Evolutionary conservation across 2,329 filamentous ascomycete genomes (phyloP).

Genomic region (Talaromyces rugulosus): DNA sequence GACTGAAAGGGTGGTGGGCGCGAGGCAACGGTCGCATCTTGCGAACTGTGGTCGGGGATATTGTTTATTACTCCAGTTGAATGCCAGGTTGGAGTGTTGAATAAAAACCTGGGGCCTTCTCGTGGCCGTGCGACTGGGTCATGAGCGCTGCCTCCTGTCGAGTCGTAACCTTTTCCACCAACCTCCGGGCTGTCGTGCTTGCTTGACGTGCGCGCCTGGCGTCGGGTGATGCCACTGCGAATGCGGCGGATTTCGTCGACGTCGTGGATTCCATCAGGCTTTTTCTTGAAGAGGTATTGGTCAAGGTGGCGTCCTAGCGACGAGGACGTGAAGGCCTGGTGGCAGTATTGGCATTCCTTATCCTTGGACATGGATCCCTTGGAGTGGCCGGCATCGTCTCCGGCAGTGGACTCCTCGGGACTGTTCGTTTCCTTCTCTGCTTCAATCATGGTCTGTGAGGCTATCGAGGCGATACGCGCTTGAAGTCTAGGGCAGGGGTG

Average conservation of each 20-base stretch:
- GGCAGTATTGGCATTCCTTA: slow-evolving; percentile 81
- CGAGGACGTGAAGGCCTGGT: slow-evolving; percentile 86
- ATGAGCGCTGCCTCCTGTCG: slow-evolving; percentile 26
- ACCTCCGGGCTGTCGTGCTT: slow-evolving; percentile 62
- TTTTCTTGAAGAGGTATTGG: slow-evolving; percentile 89
- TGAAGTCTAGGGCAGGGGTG: not conserved
- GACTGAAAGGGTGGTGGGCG: slow-evolving; percentile 29
- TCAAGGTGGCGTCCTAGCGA: slow-evolving; percentile 91
- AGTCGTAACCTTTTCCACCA: slow-evolving; percentile 39
- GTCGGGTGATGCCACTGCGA: slow-evolving; percentile 77
- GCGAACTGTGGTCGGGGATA: slow-evolving; percentile 52
- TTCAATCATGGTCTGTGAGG: slow-evolving; percentile 4
- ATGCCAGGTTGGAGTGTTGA: slow-evolving; percentile 68
- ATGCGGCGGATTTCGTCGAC: slow-evolving; percentile 83
- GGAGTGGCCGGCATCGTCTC: slow-evolving; percentile 6
- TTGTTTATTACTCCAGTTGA: slow-evolving; percentile 74
- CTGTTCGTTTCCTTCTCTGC: slow-evolving; percentile 7
- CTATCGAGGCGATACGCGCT: not conserved
- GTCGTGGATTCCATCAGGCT: slow-evolving; percentile 87
- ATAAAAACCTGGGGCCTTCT: slow-evolving; percentile 42
- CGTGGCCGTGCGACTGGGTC: slow-evolving; percentile 33
- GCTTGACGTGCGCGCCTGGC: slow-evolving; percentile 67
- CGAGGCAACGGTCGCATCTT: slow-evolving; percentile 29
- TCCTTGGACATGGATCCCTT: slow-evolving; percentile 62
- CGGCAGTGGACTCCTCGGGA: slow-evolving; percentile 9